Evolutionary conservation across 148 eudicot genomes (phyloP).

Genomic region (Nepenthes mirabilis): DNA sequence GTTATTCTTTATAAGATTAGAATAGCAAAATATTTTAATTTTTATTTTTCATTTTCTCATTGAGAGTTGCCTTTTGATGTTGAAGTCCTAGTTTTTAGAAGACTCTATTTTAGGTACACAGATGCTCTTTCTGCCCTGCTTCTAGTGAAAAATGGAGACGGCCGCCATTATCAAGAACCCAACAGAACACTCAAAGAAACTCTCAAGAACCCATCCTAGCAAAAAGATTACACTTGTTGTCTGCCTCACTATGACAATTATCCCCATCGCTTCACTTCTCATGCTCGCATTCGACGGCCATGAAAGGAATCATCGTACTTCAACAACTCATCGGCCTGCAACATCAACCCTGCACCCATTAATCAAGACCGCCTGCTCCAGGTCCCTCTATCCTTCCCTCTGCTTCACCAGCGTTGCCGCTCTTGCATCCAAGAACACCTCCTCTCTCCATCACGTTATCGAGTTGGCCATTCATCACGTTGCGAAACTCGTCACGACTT

Average conservation of each 20-base stretch:
- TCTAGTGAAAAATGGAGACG: slow-evolving; percentile 12
- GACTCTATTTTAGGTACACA: too few relatives aligned
- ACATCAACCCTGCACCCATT: background rate
- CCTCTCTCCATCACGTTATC: slow-evolving; percentile 23
- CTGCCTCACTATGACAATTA: slow-evolving; percentile 11
- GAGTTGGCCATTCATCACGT: slow-evolving; percentile 28
- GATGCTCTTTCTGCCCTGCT: too few relatives aligned
- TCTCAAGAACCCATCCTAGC: slow-evolving; percentile 6
- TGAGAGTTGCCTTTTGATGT: too few relatives aligned
- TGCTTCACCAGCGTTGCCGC: slow-evolving; percentile 24
- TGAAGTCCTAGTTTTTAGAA: too few relatives aligned
- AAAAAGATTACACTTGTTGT: background rate
- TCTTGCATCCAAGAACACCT: slow-evolving; percentile 5
- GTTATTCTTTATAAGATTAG: too few relatives aligned
- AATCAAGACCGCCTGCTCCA: slow-evolving; percentile 29
- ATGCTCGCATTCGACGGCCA: background rate
- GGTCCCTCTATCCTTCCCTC: slow-evolving; percentile 34
- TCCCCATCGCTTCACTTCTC: slow-evolving; percentile 3
- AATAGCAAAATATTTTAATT: too few relatives aligned
- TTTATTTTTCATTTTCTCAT: too few relatives aligned
- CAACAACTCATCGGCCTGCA: too few relatives aligned
- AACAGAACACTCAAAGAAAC: slow-evolving; percentile 2
- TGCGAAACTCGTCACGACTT: slow-evolving; percentile 2
- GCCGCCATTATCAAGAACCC: slow-evolving; percentile 13
- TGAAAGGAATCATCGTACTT: too few relatives aligned